A percentile compares a stretch with the other conserved stretches of the same genome.
Evolutionary conservation across 2,329 filamentous ascomycete genomes (phyloP).

Genomic region (Fusarium sp.): DNA sequence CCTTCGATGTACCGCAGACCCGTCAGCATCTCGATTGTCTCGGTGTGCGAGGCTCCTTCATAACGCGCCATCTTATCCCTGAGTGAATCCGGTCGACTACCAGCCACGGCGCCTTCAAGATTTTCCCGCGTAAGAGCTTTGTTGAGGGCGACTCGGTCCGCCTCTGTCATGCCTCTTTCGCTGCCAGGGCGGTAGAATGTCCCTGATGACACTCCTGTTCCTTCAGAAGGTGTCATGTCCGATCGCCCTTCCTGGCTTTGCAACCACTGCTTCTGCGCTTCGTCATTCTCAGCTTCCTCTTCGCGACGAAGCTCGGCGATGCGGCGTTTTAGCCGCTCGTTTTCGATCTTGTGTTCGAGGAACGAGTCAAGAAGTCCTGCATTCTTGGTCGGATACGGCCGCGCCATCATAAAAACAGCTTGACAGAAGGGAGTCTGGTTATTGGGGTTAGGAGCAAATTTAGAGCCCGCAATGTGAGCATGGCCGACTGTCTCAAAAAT

Average conservation of each 20-base stretch:
- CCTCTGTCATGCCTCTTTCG: conserved; percentile 72
- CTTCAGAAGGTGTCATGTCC: conserved; percentile 67
- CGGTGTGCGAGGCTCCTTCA: conserved; percentile 82
- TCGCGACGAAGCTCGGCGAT: conserved; percentile 90
- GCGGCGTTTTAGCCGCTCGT: conserved; percentile 86
- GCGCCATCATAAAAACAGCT: conserved; percentile 94
- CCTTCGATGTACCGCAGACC: conserved; percentile 90
- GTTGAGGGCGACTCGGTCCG: conserved; percentile 76
- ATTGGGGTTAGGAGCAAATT: conserved; percentile 73
- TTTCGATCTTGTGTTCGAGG: conserved; percentile 96
- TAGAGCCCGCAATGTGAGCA: conserved; percentile 84
- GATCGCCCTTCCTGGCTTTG: conserved; percentile 72
- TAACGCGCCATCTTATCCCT: conserved; percentile 89
- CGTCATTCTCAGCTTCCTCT: conserved; percentile 84
- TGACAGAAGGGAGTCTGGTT: conserved; percentile 82
- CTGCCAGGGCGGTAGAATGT: conserved; percentile 56
- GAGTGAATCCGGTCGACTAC: conserved; percentile 80
- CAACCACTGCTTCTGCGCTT: conserved; percentile 73
- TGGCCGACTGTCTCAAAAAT: conserved; percentile 96
- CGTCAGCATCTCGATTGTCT: conserved; percentile 94
- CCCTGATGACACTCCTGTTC: conserved; percentile 56
- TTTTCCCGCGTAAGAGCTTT: conserved; percentile 84
- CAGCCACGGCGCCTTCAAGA: conserved; percentile 79
- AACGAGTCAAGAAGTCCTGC: conserved; percentile 90
- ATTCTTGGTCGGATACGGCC: conserved; percentile 92